These are phyloP conservation scores for Roridomyces roridus DNA, from an alignment of 768 basidiomycete species.

Conservation along the genomic window DNA sequence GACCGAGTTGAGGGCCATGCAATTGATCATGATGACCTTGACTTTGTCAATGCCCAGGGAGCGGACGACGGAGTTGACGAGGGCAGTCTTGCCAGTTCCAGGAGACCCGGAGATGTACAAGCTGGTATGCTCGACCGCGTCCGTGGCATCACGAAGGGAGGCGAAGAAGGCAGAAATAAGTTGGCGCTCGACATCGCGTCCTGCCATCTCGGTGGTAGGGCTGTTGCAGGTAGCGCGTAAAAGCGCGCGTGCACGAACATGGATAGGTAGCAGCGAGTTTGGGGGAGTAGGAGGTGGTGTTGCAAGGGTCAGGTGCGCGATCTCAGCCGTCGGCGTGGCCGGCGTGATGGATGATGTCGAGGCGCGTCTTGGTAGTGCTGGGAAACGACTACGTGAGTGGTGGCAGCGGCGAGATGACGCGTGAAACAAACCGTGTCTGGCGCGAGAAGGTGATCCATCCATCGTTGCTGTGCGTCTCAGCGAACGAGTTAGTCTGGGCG, in stretches of 20 bases:
- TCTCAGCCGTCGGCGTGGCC: conserved; percentile 51
- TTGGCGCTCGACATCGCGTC: conserved; percentile 69
- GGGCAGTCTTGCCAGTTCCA: conserved; percentile 91
- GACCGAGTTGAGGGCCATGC: conserved; percentile 75
- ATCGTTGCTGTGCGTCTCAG: conserved; percentile 41
- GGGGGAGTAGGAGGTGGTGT: conserved; percentile 73
- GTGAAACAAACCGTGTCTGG: conserved; percentile 49
- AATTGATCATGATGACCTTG: conserved; percentile 70
- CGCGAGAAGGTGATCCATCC: conserved; percentile 47
- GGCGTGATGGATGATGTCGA: conserved; percentile 54
- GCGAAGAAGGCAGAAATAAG: conserved; percentile 64
- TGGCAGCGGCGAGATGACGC: not conserved
- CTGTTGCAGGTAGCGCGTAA: conserved; percentile 76
- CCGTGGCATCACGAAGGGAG: conserved; percentile 50
- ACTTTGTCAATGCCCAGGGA: conserved; percentile 48
- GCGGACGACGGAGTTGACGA: conserved; percentile 71
- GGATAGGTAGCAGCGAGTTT: conserved; percentile 51
- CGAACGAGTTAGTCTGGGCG: conserved; percentile 18
- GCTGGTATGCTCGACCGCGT: conserved; percentile 43
- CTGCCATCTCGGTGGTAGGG: conserved; percentile 57
- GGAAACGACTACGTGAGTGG: conserved; percentile 20
- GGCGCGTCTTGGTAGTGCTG: conserved; percentile 53
- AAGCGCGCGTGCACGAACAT: conserved; percentile 68
- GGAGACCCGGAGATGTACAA: conserved; percentile 94
- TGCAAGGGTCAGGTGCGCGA: conserved; percentile 49